These are phyloP conservation scores for Wickerhamomyces hampshirensis DNA, from an alignment of 805 yeast species.

Conservation along the genomic window DNA sequence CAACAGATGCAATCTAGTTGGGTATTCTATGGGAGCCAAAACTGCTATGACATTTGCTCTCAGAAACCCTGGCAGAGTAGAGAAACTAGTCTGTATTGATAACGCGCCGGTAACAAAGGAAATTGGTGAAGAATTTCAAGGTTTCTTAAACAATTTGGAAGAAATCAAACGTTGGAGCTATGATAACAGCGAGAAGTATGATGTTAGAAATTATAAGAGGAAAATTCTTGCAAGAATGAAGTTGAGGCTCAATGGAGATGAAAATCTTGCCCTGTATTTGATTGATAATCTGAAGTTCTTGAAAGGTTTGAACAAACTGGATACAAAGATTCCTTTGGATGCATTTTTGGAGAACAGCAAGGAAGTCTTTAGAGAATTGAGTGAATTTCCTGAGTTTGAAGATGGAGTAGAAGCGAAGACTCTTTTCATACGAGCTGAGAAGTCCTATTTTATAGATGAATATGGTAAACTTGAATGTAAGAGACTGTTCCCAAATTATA, in stretches of 20 bases:
- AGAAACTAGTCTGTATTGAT: conserved; percentile 43
- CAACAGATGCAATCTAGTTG: conserved; percentile 32
- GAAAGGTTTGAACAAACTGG: conserved; percentile 10
- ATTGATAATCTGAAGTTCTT: conserved; percentile 12
- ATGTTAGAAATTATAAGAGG: conserved; percentile 4
- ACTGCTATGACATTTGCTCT: conserved; percentile 44
- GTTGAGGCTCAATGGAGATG: conserved; percentile 1
- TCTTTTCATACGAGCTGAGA: conserved; percentile 39
- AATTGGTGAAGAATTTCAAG: conserved; percentile 29
- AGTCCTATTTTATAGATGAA: conserved; percentile 37
- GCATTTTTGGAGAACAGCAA: conserved; percentile 13
- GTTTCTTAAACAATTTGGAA: conserved; percentile 6
- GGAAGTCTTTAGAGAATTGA: conserved; percentile 16
- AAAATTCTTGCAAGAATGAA: conserved; percentile 6
- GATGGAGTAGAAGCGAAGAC: conserved; percentile 16
- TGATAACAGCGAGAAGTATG: conserved; percentile 1
- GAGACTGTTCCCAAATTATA: conserved; percentile 3
- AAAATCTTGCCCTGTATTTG: conserved; percentile 13
- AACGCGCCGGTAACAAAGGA: conserved; percentile 35
- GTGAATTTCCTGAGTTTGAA: conserved; percentile 23
- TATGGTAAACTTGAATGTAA: conserved; percentile 15
- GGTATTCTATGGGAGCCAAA: conserved; percentile 63
- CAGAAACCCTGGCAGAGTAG: conserved; percentile 29
- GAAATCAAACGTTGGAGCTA: conserved; percentile 8
- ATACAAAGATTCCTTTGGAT: conserved; percentile 21